Evolutionary conservation across 2,329 filamentous ascomycete genomes (phyloP).

Genomic region (Nothophaeocryptopus gaeumannii): DNA sequence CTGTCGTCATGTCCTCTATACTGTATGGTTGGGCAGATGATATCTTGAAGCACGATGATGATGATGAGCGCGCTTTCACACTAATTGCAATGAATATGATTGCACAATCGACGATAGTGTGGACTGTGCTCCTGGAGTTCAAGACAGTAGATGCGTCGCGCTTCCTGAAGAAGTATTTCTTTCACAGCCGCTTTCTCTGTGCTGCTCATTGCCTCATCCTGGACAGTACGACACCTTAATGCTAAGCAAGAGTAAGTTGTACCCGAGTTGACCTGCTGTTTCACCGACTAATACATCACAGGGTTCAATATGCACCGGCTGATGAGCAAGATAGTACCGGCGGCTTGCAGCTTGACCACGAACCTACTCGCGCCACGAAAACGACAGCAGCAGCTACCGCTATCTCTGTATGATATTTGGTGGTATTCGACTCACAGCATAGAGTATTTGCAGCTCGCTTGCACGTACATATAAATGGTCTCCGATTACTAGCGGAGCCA

Average conservation of each 20-base stretch:
- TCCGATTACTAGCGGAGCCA: no score
- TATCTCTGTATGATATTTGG: no score
- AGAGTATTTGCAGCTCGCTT: no score
- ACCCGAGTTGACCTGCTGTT: no score
- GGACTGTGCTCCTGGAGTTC: conserved; percentile 55
- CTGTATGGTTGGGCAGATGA: conserved; percentile 58
- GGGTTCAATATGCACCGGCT: no score
- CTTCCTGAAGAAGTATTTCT: conserved; percentile 43
- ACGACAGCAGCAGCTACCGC: no score
- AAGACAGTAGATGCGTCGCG: conserved; percentile 45
- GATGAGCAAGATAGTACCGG: no score
- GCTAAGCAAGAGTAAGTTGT: conserved; percentile 16
- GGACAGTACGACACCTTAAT: conserved; percentile 11
- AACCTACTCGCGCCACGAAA: no score
- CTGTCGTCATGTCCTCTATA: conserved; percentile 54
- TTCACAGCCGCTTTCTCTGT: conserved; percentile 42
- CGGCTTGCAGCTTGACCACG: no score
- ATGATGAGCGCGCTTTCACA: conserved; percentile 49
- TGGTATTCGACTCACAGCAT: no score
- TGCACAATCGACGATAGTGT: conserved; percentile 56
- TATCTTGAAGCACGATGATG: conserved; percentile 44
- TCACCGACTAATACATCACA: no score
- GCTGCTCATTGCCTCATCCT: conserved; percentile 34
- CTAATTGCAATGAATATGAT: conserved; percentile 53
- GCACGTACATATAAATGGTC: no score